Percentiles rank a stretch among this genome's conserved stretches.
Evolutionary conservation across 345 rosid genomes (phyloP).

Genomic region (Salix brachista): DNA sequence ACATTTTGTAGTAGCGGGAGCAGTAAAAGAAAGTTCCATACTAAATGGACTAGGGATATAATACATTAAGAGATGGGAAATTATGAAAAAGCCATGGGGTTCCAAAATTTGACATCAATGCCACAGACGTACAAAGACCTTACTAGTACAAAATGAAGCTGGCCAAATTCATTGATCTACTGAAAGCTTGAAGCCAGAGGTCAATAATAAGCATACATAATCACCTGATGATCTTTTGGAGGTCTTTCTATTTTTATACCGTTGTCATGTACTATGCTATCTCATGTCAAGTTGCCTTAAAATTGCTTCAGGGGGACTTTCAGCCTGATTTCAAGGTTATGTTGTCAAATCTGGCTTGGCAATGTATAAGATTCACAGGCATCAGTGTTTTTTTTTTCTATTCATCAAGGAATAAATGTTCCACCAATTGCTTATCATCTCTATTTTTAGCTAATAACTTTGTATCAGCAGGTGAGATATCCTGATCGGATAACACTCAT

Average conservation of each 20-base stretch:
- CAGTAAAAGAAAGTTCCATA: neutral
- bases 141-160: neutral
- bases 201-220: neutral
- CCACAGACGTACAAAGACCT: neutral
- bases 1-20: neutral
- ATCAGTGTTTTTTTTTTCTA: neutral
- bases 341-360: neutral
- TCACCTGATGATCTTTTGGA: neutral
- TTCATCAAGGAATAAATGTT: neutral
- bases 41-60: neutral
- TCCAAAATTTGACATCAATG: neutral
- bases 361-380: neutral
- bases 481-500: constrained; percentile 95
- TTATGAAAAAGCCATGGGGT: neutral
- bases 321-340: neutral
- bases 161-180: neutral
- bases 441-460: constrained; percentile 17
- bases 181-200: neutral
- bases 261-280: neutral
- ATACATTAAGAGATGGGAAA: neutral
- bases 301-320: neutral
- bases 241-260: neutral
- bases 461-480: constrained; percentile 72
- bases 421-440: neutral
- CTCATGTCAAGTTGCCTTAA: neutral